Base-by-base conservation (phyloP, 441 rosid genomes). In the Syzygium syzygioides region DNA sequence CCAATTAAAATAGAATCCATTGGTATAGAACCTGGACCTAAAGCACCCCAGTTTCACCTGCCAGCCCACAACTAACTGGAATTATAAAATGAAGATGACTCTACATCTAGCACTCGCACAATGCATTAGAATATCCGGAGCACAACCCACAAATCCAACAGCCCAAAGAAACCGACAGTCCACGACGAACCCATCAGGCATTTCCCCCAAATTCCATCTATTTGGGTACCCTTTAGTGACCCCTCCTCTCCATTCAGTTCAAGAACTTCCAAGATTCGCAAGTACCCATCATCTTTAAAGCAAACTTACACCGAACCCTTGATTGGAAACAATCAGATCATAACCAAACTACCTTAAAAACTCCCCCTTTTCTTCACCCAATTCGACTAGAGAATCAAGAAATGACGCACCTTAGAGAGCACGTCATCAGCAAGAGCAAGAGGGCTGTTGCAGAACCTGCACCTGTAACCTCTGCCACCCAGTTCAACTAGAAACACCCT, bases 401-500 rank as follows among this genome's bases (percentile, higher is more conserved):
- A 52, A 56, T 17, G 2, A 55, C 20, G 48, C 53, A 53, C 85
- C 88, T 54, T 8, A 14, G 88, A 34, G 55, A 87, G 4, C 57
- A 14, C 3, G 12, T 87, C 53, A 26, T 50, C 23, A 9, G 60
- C 88, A 48, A 87, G 88, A 54, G 84, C 88, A 87, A 87, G 83
- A n/a, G 83, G 88, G 48, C 62, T 87, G 62, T 87, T 71, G 57
- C 88, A 87, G 52, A 4, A 87, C 14, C 84, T 52, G 88, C 88
- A 87, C 28, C 53, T 3, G 83, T 66, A 87, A 17, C 85, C 60
- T 25, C 62, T 50, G 37, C 88, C 87, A 18, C 48, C 84, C 60
- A 87, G 68, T 87, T 87, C 84, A 54, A 87, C 62, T 26, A 32
- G 59, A 68, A 87, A 87, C 4, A 25, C 62, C 32, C 62, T 87